Evolutionary conservation across 441 rosid genomes (phyloP).

Genomic region (Brassica balearica): DNA sequence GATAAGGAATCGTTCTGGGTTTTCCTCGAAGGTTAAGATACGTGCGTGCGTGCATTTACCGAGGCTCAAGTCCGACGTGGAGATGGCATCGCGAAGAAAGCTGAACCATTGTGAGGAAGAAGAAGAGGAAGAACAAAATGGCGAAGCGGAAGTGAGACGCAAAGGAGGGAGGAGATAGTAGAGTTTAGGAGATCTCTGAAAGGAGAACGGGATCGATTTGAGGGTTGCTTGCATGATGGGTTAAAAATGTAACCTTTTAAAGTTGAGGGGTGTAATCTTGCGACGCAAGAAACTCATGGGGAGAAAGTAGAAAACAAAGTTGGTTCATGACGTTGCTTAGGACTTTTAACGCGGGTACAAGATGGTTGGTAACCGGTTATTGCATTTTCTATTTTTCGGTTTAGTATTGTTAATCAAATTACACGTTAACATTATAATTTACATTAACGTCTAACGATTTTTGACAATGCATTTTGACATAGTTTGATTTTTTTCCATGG

Average conservation of each 20-base stretch:
- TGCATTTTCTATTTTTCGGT: not conserved
- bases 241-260: constrained; percentile 30
- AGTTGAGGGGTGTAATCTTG: constrained; percentile 27
- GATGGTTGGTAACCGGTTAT: constrained; percentile 14
- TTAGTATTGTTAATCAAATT: not conserved
- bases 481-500: not conserved
- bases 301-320: not conserved
- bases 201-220: constrained; percentile 25
- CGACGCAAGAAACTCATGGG: constrained; percentile 30
- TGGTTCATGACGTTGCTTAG: constrained; percentile 4
- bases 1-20: constrained; percentile 48
- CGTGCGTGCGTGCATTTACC: constrained; percentile 49
- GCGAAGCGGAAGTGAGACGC: constrained; percentile 18
- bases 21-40: constrained; percentile 35
- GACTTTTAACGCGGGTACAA: not conserved
- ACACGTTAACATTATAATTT: not conserved
- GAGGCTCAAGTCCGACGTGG: constrained; percentile 45
- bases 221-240: constrained; percentile 32
- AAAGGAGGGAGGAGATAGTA: constrained; percentile 16
- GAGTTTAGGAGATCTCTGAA: constrained; percentile 13
- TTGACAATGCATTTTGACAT: not conserved
- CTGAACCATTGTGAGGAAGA: constrained; percentile 49
- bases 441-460: not conserved
- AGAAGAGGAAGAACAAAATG: constrained; percentile 20
- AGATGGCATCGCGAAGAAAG: constrained; percentile 49